A percentile compares a stretch with the other conserved stretches of the same genome.
Conservation (phyloP, 192 early-diverging fungal genomes). For the Phycomyces blakesleeanus region DNA sequence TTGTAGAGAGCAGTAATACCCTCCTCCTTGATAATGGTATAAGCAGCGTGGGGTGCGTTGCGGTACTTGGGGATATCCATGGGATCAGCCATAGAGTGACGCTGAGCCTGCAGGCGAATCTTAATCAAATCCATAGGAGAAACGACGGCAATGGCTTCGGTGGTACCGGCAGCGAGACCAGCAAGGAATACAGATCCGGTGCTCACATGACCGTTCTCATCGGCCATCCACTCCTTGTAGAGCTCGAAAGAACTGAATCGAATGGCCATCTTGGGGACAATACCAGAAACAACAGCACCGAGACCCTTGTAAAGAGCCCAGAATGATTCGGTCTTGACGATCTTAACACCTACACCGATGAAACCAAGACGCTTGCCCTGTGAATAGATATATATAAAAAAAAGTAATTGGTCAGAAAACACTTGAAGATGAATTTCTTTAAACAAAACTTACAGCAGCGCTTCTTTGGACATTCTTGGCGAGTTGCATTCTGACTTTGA, state of each 20-base stretch:
- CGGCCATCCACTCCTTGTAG: slow-evolving; percentile 80
- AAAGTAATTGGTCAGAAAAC: too few relatives aligned
- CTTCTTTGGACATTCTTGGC: slow-evolving; percentile 60
- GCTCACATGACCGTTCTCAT: slow-evolving; percentile 60
- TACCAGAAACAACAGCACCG: slow-evolving; percentile 92
- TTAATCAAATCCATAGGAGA: slow-evolving; percentile 99
- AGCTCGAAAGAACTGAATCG: slow-evolving; percentile 94
- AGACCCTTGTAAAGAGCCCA: slow-evolving; percentile 95
- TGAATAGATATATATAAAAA: not conserved
- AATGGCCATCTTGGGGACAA: slow-evolving; percentile 99
- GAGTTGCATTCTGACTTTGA: slow-evolving; percentile 97
- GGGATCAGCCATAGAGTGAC: slow-evolving; percentile 94
- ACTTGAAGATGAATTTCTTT: too few relatives aligned
- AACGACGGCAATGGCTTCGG: slow-evolving; percentile 91
- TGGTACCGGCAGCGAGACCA: slow-evolving; percentile 87
- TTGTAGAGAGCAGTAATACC: slow-evolving; percentile 86
- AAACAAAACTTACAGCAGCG: slow-evolving; percentile 42
- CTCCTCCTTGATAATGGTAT: slow-evolving; percentile 90
- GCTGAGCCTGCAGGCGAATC: slow-evolving; percentile 94
- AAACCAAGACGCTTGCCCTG: slow-evolving; percentile 57
- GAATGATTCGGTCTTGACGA: slow-evolving; percentile 82
- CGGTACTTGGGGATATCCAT: slow-evolving; percentile 95
- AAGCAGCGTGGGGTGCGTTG: slow-evolving; percentile 88
- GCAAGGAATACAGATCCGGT: slow-evolving; percentile 75
- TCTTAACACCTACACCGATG: slow-evolving; percentile 79